Percentiles rank a stretch among this genome's conserved stretches.
These are phyloP conservation scores for Creolimax fragrantissima DNA, from an alignment of 78 protist species.

Conservation along the genomic window DNA sequence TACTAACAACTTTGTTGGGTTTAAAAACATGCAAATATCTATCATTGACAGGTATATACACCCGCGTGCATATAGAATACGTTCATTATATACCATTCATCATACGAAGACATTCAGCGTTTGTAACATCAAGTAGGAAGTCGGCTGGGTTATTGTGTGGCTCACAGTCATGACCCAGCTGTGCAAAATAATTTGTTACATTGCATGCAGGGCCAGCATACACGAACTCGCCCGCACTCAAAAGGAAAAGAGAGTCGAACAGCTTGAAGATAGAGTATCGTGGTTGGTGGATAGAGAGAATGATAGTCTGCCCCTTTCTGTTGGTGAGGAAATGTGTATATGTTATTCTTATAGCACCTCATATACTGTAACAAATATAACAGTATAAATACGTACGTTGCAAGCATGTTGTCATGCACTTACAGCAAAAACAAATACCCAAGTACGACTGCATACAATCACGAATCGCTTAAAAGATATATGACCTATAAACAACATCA, in stretches of 20 bases:
- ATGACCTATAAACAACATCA: too few species aligned
- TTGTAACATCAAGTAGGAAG: neutral
- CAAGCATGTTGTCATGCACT: too few species aligned
- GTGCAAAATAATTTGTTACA: neutral
- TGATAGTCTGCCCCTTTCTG: neutral
- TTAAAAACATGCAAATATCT: too few species aligned
- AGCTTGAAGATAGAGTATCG: conserved; percentile 9
- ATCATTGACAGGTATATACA: neutral
- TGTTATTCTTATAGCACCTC: too few species aligned
- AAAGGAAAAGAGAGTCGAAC: neutral
- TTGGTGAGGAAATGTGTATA: neutral
- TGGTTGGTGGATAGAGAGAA: neutral
- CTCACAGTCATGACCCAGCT: neutral
- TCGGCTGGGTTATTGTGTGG: conserved; percentile 4
- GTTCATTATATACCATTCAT: neutral
- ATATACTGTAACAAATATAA: too few species aligned
- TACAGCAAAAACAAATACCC: too few species aligned
- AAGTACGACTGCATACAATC: too few species aligned
- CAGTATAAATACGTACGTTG: too few species aligned
- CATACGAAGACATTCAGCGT: neutral
- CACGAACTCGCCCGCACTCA: conserved; percentile 3
- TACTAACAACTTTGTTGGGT: too few species aligned
- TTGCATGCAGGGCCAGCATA: neutral
- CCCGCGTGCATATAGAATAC: neutral
- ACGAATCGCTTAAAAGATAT: too few species aligned